phyloP scores from a whole-genome alignment of 23 red algal species.

The Gracilaria vermiculophylla region DNA sequence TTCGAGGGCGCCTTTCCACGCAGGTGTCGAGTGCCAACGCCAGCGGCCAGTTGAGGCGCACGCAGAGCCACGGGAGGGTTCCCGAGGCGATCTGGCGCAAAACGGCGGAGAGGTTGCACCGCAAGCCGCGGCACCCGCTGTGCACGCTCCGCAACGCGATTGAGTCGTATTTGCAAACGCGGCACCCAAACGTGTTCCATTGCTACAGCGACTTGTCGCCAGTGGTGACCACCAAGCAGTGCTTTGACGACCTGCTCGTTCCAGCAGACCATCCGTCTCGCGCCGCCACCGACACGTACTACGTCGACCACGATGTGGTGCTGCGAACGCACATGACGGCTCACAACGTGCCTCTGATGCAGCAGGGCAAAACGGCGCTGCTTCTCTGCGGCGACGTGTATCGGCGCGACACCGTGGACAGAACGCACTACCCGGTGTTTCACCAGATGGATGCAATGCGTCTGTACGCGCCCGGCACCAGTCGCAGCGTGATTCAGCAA shows the following conservation, averaged over 20 bases:
- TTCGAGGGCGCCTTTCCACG: too few species aligned
- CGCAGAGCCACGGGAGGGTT: constrained; percentile 11
- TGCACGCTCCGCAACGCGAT: constrained; percentile 41
- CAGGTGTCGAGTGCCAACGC: too few species aligned
- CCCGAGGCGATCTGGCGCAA: constrained; percentile 54
- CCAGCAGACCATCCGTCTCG: constrained; percentile 73
- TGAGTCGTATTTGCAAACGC: constrained; percentile 30
- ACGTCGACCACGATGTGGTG: constrained; percentile 64
- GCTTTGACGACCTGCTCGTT: constrained; percentile 94
- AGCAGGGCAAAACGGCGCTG: constrained; percentile 61
- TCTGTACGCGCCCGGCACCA: constrained; percentile 41
- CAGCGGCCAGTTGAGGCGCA: too few species aligned
- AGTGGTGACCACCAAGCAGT: constrained; percentile 58
- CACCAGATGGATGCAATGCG: constrained; percentile 92
- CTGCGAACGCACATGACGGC: constrained; percentile 98
- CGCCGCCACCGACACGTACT: constrained; percentile 90
- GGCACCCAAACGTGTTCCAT: neutral
- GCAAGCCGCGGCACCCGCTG: constrained; percentile 34
- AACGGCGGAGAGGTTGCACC: constrained; percentile 31
- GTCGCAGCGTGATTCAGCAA: constrained; percentile 7
- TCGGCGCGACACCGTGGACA: constrained; percentile 91
- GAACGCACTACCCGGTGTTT: constrained; percentile 96
- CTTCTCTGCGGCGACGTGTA: constrained; percentile 92
- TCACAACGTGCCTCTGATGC: constrained; percentile 68
- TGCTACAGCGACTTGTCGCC: constrained; percentile 35